A percentile compares a stretch with the other conserved stretches of the same genome.
Evolutionary conservation across 2,329 filamentous ascomycete species (phyloP).

Genomic region (Sphaerostilbella broomeana): DNA sequence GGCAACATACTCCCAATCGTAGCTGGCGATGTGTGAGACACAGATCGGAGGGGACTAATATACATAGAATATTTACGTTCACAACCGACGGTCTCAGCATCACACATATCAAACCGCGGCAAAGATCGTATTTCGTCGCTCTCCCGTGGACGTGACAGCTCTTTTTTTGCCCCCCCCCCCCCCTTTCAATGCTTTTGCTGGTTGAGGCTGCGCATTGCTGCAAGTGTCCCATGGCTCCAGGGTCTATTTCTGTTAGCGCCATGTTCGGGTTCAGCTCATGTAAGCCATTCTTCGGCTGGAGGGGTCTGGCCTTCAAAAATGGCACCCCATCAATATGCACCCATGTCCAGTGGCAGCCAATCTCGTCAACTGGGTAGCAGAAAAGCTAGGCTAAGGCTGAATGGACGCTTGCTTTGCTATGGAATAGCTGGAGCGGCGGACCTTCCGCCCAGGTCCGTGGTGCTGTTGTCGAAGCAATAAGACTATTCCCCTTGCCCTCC

Average conservation of each 20-base stretch:
- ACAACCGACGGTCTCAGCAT: not conserved
- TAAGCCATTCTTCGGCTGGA: conserved; percentile 9
- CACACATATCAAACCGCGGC: not conserved
- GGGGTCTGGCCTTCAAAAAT: conserved; percentile 7
- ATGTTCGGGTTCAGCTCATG: conserved; percentile 11
- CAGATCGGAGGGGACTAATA: too few relatives aligned
- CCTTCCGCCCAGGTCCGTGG: not conserved
- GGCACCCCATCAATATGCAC: conserved; percentile 13
- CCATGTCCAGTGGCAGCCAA: conserved; percentile 20
- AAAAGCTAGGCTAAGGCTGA: conserved; percentile 21
- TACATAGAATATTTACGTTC: too few relatives aligned
- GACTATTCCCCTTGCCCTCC: conserved; percentile 2
- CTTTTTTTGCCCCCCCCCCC: conserved; percentile 7
- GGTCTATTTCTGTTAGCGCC: conserved; percentile 13
- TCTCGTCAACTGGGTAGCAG: conserved; percentile 21
- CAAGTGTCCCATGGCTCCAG: conserved; percentile 8
- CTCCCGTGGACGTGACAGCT: conserved; percentile 4
- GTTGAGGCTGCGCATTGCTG: not conserved
- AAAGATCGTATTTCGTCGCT: conserved; percentile 1
- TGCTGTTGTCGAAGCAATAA: conserved; percentile 11
- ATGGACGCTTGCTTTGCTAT: too few relatives aligned
- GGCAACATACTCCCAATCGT: too few relatives aligned
- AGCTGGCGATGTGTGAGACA: too few relatives aligned
- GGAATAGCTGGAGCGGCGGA: too few relatives aligned
- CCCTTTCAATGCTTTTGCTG: conserved; percentile 1